Evolutionary conservation across 306 rosid species (phyloP).

Genomic region (Phaseolus lunatus): DNA sequence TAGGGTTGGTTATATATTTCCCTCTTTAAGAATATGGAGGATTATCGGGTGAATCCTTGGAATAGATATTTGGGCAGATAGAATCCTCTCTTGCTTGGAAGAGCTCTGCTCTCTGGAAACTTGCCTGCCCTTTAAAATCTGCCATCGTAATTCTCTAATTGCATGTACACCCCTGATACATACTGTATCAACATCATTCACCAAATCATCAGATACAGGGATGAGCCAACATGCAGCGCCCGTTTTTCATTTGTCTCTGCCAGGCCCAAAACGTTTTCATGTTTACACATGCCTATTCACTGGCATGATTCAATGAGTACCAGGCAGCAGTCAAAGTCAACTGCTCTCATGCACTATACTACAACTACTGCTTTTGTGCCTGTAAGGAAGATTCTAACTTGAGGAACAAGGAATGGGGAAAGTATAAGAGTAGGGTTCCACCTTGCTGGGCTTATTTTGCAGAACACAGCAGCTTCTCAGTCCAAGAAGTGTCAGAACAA

Average conservation of each 20-base stretch:
- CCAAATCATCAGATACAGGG: no score
- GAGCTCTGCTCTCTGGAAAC: no score
- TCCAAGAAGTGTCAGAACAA: neutral
- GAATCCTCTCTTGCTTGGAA: no score
- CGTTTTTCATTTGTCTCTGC: neutral
- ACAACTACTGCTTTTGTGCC: neutral
- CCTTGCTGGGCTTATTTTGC: neutral
- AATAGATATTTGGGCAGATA: no score
- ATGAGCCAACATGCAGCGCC: neutral
- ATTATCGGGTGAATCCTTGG: no score
- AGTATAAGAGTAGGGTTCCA: neutral
- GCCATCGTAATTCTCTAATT: no score
- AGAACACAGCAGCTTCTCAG: constrained; percentile 1
- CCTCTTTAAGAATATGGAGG: no score
- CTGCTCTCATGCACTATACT: neutral
- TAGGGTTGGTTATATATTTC: no score
- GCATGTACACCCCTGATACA: no score
- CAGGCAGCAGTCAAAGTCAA: neutral
- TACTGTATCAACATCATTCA: no score
- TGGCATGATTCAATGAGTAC: neutral
- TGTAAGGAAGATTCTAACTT: neutral
- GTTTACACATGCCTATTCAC: neutral
- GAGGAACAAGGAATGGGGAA: neutral
- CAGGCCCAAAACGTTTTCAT: no score
- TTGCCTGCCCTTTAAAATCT: no score